These are phyloP conservation scores for Rhododendron simsii DNA, from an alignment of 148 eudicot genomes.

Conservation along the genomic window DNA sequence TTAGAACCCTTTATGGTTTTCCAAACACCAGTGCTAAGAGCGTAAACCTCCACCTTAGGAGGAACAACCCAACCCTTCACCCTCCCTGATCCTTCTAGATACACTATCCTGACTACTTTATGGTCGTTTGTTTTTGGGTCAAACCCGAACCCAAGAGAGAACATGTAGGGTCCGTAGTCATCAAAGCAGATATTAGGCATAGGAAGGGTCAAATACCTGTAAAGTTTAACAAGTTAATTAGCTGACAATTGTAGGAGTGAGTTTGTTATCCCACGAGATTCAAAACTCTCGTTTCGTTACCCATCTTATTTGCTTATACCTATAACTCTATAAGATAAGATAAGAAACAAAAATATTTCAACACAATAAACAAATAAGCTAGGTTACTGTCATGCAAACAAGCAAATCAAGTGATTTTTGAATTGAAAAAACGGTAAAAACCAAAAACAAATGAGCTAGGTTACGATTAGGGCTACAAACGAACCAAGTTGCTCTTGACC, in stretches of 20 bases:
- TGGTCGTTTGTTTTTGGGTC: not conserved
- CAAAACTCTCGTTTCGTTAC: not conserved
- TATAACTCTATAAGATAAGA: not conserved
- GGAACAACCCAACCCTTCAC: not conserved
- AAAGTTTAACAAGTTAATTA: not conserved
- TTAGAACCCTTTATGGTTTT: not conserved
- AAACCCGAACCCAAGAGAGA: conserved; percentile 7
- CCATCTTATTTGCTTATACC: not conserved
- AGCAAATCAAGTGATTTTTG: not conserved
- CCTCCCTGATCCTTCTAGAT: not conserved
- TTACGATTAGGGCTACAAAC: too few species aligned
- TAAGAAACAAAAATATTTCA: too few species aligned
- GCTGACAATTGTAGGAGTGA: not conserved
- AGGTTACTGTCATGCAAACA: not conserved
- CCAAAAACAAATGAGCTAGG: not conserved
- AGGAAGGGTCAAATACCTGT: not conserved
- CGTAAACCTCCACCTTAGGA: conserved; percentile 1
- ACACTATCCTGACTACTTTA: not conserved
- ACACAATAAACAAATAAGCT: not conserved
- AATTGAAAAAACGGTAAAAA: too few species aligned
- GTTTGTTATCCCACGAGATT: not conserved
- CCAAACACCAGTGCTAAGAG: not conserved
- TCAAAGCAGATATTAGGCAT: not conserved
- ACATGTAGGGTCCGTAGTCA: not conserved
- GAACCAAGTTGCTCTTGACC: too few species aligned